Conservation (phyloP, 192 early-diverging fungal species). For the Coemansia sp. region DNA sequence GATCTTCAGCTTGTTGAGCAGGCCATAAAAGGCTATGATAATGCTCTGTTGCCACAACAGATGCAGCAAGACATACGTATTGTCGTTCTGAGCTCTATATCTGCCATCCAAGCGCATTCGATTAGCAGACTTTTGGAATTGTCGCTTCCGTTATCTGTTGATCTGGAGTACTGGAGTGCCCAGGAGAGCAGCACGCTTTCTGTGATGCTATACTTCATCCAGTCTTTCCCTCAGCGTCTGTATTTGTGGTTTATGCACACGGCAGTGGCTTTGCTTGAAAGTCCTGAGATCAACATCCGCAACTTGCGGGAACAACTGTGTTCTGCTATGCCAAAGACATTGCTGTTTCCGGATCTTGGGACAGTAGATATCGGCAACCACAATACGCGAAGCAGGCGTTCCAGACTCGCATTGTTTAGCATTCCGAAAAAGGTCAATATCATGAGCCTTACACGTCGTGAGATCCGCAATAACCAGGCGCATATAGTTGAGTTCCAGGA, state of each 20-base stretch:
- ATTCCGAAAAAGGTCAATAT: constrained; percentile 34
- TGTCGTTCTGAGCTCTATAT: constrained; percentile 30
- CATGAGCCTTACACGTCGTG: constrained; percentile 59
- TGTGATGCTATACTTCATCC: constrained; percentile 30
- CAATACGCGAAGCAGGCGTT: constrained; percentile 8
- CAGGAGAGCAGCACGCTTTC: constrained; percentile 51
- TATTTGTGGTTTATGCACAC: constrained; percentile 15
- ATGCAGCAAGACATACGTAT: constrained; percentile 3
- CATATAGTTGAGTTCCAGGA: constrained; percentile 55
- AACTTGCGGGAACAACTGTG: background rate
- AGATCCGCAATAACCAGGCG: constrained; percentile 59
- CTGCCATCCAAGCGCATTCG: constrained; percentile 60
- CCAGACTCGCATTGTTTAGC: constrained; percentile 22
- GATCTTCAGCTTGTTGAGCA: constrained; percentile 25
- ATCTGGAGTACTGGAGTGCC: constrained; percentile 69
- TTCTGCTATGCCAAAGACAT: background rate
- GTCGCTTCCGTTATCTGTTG: constrained; percentile 60
- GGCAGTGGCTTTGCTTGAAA: background rate
- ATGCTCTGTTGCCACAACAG: background rate
- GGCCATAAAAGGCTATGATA: background rate
- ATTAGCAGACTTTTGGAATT: constrained; percentile 60
- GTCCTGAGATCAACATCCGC: background rate
- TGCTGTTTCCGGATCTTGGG: constrained; percentile 19
- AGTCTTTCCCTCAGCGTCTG: constrained; percentile 38
- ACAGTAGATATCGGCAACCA: constrained; percentile 6